phyloP scores from a whole-genome alignment of 78 protist species.

The Dictyostelium firmibasis region DNA sequence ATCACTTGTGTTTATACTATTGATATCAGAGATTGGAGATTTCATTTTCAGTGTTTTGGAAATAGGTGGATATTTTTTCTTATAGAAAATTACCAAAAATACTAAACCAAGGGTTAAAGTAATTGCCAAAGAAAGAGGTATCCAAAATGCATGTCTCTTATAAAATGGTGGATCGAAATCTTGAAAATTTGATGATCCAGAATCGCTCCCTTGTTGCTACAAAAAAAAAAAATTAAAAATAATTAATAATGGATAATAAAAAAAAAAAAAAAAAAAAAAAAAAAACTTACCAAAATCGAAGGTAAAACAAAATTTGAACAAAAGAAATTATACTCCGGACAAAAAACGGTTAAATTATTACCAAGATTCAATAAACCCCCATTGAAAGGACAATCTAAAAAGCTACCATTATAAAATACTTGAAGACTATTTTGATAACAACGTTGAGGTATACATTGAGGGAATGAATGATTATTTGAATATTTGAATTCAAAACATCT shows the following conservation, averaged over 20 bases:
- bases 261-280: not conserved
- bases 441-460: not conserved
- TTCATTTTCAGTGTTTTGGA: not conserved
- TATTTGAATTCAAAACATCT: conserved; percentile 1
- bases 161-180: conserved; percentile 11
- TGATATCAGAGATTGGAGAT: not conserved
- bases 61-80: not conserved
- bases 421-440: not conserved
- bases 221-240: not conserved
- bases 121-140: not conserved
- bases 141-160: conserved; percentile 4
- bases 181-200: not conserved
- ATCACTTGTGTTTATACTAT: not conserved
- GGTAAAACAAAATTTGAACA: conserved; percentile 8
- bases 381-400: not conserved
- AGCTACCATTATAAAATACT: not conserved
- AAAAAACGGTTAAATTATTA: not conserved
- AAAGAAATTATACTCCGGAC: conserved; percentile 7
- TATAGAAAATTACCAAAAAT: not conserved
- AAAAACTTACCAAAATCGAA: not conserved
- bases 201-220: conserved; percentile 6
- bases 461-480: not conserved
- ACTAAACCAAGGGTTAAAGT: not conserved
- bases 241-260: not conserved
- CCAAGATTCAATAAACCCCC: not conserved